A percentile compares a stretch with the other conserved stretches of the same genome.
These are phyloP conservation scores for Penicillium paneum DNA, from an alignment of 2,329 filamentous ascomycete species.

Conservation along the genomic window DNA sequence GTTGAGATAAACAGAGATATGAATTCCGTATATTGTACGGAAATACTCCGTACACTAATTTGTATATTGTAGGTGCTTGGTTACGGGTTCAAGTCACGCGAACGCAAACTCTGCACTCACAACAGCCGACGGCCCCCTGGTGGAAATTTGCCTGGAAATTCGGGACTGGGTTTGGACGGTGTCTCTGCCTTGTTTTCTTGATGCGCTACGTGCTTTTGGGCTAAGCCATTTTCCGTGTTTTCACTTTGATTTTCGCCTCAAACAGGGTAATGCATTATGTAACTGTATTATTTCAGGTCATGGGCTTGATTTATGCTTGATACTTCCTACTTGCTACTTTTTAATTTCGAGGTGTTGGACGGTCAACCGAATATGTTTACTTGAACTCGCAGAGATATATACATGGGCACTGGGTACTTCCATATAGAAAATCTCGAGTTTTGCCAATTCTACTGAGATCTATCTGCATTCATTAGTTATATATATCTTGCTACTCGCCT, in stretches of 20 bases:
- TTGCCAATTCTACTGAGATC: background rate
- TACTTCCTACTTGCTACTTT: background rate
- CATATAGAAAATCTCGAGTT: background rate
- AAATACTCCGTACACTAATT: too few relatives aligned
- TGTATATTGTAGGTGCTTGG: background rate
- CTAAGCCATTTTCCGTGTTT: background rate
- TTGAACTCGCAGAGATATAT: background rate
- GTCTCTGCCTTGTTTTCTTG: conserved; percentile 20
- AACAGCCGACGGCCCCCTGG: conserved; percentile 2
- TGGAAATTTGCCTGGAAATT: conserved; percentile 5
- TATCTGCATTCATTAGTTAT: background rate
- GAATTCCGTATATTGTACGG: background rate
- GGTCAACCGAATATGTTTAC: background rate
- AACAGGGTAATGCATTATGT: background rate
- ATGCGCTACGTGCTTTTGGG: conserved; percentile 2
- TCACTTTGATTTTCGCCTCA: background rate
- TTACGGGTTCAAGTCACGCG: background rate
- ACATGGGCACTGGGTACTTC: background rate
- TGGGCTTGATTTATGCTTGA: background rate
- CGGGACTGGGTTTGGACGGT: conserved; percentile 13
- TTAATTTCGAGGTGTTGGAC: background rate
- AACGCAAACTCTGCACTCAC: background rate
- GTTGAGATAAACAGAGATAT: background rate
- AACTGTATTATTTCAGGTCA: background rate
- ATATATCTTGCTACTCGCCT: background rate